phyloP scores from a whole-genome alignment of 106 monocot genomes.

The Acanthochlamys bracteata region DNA sequence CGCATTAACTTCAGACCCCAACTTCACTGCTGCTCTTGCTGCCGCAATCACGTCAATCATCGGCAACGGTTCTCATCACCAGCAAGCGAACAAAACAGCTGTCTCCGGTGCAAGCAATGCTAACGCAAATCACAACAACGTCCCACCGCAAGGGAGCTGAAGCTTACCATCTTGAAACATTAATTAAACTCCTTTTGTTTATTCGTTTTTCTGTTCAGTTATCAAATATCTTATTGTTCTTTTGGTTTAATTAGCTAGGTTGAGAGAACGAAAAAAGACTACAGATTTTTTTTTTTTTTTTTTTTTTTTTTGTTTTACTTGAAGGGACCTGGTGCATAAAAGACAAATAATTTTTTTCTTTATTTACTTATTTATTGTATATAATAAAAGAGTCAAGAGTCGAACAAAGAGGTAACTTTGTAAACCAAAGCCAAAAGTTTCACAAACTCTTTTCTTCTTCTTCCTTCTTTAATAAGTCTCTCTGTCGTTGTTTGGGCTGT shows the following conservation, averaged over 20 bases:
- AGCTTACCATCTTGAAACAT: not conserved
- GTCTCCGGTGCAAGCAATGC: not conserved
- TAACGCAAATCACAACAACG: not conserved
- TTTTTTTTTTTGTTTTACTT: not conserved
- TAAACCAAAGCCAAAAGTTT: too few relatives aligned
- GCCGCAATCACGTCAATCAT: conserved; percentile 72
- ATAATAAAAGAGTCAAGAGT: not conserved
- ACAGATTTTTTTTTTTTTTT: not conserved
- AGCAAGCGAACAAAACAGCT: not conserved
- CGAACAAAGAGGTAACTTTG: not conserved
- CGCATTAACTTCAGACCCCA: conserved; percentile 55
- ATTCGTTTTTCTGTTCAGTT: not conserved
- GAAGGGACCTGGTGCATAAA: not conserved
- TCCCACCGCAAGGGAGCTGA: not conserved
- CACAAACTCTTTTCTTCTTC: not conserved
- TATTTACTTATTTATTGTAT: not conserved
- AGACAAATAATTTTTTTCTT: not conserved
- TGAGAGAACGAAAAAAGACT: not conserved
- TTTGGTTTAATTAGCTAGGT: not conserved
- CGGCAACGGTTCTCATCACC: conserved; percentile 15
- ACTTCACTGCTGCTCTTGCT: conserved; percentile 52
- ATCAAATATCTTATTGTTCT: not conserved
- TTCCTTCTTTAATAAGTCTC: not conserved
- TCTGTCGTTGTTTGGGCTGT: not conserved
- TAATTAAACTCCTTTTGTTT: not conserved